phyloP scores from a whole-genome alignment of 257 asterid species.

The Rhazya stricta region DNA sequence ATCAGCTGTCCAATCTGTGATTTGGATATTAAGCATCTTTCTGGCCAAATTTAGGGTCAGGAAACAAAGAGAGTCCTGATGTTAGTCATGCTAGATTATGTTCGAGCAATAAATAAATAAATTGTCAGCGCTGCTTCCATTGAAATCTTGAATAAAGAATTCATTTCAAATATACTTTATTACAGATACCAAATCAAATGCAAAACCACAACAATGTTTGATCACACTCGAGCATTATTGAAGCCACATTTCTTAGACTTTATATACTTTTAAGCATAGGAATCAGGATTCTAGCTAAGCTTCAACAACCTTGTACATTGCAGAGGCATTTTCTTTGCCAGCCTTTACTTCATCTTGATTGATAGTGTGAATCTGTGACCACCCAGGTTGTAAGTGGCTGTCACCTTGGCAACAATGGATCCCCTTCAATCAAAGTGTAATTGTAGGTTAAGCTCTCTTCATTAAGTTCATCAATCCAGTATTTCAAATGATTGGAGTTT shows the following conservation, averaged over 20 bases:
- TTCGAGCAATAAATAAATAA: background rate
- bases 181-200: background rate
- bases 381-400: background rate
- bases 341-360: background rate
- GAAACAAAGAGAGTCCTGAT: conserved; percentile 3
- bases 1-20: background rate
- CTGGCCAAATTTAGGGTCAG: background rate
- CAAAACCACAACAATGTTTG: background rate
- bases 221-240: background rate
- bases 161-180: background rate
- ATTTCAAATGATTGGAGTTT: background rate
- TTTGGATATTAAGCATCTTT: background rate
- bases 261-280: background rate
- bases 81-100: background rate
- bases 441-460: background rate
- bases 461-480: background rate
- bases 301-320: background rate
- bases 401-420: background rate
- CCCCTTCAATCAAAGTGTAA: conserved; percentile 1
- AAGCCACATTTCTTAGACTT: background rate
- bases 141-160: background rate
- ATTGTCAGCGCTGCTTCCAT: background rate
- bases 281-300: background rate
- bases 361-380: background rate
- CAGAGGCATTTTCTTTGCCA: background rate